phyloP scores from a whole-genome alignment of 306 rosid species.

The Phaseolus lunatus region DNA sequence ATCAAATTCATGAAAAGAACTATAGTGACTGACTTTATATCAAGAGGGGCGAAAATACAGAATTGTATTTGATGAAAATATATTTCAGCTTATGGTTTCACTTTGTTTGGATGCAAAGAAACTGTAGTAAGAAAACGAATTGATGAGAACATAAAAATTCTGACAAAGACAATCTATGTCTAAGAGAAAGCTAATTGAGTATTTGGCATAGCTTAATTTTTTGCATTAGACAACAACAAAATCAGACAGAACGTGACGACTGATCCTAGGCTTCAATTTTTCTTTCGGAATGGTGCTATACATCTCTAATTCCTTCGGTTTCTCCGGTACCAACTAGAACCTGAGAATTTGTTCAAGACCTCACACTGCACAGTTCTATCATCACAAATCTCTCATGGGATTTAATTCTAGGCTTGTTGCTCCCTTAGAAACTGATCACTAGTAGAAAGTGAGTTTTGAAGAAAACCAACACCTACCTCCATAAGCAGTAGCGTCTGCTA shows the following conservation, averaged over 20 bases:
- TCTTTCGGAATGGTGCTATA: neutral
- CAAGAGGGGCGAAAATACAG: neutral
- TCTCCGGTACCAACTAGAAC: slow-evolving; percentile 30
- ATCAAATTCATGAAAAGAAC: slow-evolving; percentile 38
- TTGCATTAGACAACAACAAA: slow-evolving; percentile 9
- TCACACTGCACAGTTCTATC: slow-evolving; percentile 22
- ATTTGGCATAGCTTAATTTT: slow-evolving; percentile 7
- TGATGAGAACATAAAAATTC: slow-evolving; percentile 18
- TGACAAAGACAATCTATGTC: slow-evolving; percentile 10
- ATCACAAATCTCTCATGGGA: slow-evolving; percentile 14
- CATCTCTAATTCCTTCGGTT: slow-evolving; percentile 13
- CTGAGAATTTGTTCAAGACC: slow-evolving; percentile 22
- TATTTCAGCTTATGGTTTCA: slow-evolving; percentile 14
- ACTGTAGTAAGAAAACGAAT: slow-evolving; percentile 14
- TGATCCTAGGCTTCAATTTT: slow-evolving; percentile 36
- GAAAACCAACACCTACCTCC: slow-evolving; percentile 69
- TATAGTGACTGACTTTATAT: neutral
- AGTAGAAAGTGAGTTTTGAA: slow-evolving; percentile 29
- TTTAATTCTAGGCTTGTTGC: slow-evolving; percentile 26
- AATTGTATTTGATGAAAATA: slow-evolving; percentile 10
- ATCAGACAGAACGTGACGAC: slow-evolving; percentile 42
- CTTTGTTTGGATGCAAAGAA: slow-evolving; percentile 52
- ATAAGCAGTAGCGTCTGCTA: slow-evolving; percentile 68
- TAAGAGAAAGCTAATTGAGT: slow-evolving; percentile 27
- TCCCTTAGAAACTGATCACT: slow-evolving; percentile 39